These are phyloP conservation scores for Isochrysis galbana DNA, from an alignment of 78 protist species.

Conservation along the genomic window DNA sequence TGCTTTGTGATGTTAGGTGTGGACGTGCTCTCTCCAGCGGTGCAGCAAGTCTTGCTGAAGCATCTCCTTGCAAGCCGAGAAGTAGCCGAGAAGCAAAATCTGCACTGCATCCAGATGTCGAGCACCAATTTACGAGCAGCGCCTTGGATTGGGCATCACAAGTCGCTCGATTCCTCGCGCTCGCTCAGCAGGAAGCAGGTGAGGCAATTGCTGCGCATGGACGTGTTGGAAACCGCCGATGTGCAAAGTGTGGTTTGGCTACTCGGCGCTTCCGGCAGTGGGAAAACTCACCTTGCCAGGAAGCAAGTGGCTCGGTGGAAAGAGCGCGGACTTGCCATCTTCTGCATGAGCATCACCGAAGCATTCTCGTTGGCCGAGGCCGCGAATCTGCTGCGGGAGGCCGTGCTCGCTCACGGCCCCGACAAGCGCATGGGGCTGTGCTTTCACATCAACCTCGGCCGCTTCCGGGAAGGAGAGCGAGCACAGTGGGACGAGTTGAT, in stretches of 20 bases:
- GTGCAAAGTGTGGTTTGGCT: background rate
- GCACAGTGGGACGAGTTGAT: background rate
- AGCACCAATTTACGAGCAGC: too few relatives aligned
- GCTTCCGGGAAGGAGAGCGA: background rate
- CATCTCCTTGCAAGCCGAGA: background rate
- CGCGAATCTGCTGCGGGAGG: background rate
- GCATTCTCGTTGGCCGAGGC: background rate
- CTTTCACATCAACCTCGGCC: background rate
- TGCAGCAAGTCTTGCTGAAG: background rate
- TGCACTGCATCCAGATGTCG: background rate
- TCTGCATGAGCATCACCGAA: background rate
- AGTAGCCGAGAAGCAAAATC: background rate
- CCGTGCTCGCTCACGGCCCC: background rate
- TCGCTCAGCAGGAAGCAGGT: background rate
- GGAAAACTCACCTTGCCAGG: background rate
- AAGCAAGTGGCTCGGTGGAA: background rate
- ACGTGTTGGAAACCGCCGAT: too few relatives aligned
- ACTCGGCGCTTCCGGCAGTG: background rate
- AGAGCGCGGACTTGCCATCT: background rate
- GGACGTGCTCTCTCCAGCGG: background rate
- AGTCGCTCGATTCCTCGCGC: too few relatives aligned
- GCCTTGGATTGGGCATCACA: too few relatives aligned
- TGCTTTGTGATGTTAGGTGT: background rate
- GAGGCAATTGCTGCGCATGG: too few relatives aligned
- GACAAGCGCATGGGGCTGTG: too few relatives aligned